phyloP scores from a whole-genome alignment of 164 flowering plant species.

The Vitis cinerea region DNA sequence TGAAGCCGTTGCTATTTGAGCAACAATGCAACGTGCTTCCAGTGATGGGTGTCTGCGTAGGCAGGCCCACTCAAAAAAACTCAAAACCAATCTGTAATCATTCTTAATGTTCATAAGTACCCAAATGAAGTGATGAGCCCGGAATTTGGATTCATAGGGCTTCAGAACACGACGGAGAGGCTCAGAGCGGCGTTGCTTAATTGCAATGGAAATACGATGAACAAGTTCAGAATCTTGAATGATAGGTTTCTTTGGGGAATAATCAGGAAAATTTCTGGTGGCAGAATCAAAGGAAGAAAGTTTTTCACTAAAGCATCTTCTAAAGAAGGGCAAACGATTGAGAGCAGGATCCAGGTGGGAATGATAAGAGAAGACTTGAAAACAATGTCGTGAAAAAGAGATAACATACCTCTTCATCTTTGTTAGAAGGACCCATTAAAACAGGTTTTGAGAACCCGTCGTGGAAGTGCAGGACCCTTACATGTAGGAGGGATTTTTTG shows the following conservation, averaged over 20 bases:
- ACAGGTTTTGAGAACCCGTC: not conserved
- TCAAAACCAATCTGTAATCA: slow-evolving; percentile 51
- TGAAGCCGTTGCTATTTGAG: slow-evolving; percentile 56
- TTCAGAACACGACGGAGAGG: slow-evolving; percentile 40
- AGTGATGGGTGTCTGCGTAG: slow-evolving; percentile 45
- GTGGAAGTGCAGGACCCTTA: slow-evolving; percentile 6
- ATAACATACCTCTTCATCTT: slow-evolving; percentile 29
- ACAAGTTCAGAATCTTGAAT: slow-evolving; percentile 59
- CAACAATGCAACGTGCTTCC: slow-evolving; percentile 59
- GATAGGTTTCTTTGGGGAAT: slow-evolving; percentile 59
- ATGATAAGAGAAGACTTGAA: slow-evolving; percentile 9
- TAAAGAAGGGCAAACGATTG: slow-evolving; percentile 4
- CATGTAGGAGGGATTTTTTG: not conserved
- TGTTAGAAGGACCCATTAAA: slow-evolving; percentile 31
- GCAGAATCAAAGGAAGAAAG: slow-evolving; percentile 19
- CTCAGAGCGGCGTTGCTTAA: slow-evolving; percentile 57
- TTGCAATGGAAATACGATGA: slow-evolving; percentile 36
- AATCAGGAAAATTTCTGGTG: slow-evolving; percentile 62
- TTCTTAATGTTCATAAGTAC: slow-evolving; percentile 57
- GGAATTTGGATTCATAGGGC: slow-evolving; percentile 53
- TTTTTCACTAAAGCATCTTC: slow-evolving; percentile 17
- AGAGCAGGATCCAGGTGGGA: slow-evolving; percentile 7
- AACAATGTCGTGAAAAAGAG: slow-evolving; percentile 12
- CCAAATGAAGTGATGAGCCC: slow-evolving; percentile 60
- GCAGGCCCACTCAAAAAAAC: slow-evolving; percentile 61